Percentiles rank a stretch among this genome's conserved stretches.
Evolutionary conservation across 1,139 yeast genomes (phyloP).

Genomic region (Blastobotrys petasosporus): DNA sequence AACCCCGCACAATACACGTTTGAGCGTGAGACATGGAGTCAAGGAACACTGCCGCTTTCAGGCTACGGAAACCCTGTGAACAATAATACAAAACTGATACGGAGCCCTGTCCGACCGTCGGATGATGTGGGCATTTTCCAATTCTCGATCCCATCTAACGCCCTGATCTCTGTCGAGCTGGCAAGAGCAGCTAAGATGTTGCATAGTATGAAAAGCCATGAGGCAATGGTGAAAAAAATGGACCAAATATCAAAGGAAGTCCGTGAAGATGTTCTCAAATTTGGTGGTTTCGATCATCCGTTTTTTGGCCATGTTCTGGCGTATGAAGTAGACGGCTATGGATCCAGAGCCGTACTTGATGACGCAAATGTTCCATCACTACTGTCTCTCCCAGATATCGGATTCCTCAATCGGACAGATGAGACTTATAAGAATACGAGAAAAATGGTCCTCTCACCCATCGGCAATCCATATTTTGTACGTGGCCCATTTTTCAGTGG

Average conservation of each 20-base stretch:
- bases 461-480: conserved; percentile 74
- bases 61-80: conserved; percentile 86
- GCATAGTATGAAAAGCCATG: conserved; percentile 14
- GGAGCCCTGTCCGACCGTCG: conserved; percentile 88
- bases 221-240: conserved; percentile 17
- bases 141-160: conserved; percentile 81
- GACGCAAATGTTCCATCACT: conserved; percentile 85
- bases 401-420: conserved; percentile 48
- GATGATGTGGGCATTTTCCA: conserved; percentile 83
- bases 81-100: conserved; percentile 58
- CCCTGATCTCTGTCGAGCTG: conserved; percentile 65
- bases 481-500: conserved; percentile 62
- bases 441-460: conserved; percentile 59
- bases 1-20: conserved; percentile 46
- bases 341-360: conserved; percentile 69
- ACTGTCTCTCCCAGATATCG: conserved; percentile 71
- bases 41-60: conserved; percentile 71
- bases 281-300: conserved; percentile 64
- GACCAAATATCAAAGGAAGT: conserved; percentile 42
- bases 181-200: conserved; percentile 29
- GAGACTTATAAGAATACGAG: conserved; percentile 68
- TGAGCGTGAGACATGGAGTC: conserved; percentile 68
- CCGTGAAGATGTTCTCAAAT: conserved; percentile 50
- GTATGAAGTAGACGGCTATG: conserved; percentile 85
- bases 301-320: conserved; percentile 73